Percentiles rank a stretch among this genome's conserved stretches.
These are phyloP conservation scores for Tetrahymena borealis DNA, from an alignment of 73 alveolate species.

Conservation along the genomic window DNA sequence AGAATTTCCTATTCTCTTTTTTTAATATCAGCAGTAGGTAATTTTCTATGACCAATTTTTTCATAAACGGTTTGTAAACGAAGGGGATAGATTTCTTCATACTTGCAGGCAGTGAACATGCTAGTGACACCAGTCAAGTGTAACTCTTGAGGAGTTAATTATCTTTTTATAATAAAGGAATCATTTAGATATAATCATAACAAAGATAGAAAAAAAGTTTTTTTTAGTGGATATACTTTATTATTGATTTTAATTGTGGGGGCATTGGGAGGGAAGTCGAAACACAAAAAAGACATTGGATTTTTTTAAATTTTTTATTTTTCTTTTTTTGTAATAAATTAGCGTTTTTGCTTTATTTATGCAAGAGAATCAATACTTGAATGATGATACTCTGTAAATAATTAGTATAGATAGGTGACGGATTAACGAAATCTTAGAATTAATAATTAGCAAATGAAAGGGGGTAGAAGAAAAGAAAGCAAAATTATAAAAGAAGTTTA, in stretches of 20 bases:
- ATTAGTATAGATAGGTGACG: background rate
- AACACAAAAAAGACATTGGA: background rate
- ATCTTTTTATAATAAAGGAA: background rate
- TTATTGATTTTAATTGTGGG: background rate
- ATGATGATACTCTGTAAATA: background rate
- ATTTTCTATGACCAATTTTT: conserved; percentile 32
- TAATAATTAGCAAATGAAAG: background rate
- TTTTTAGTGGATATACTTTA: background rate
- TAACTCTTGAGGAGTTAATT: conserved; percentile 42
- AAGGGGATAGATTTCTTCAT: conserved; percentile 72
- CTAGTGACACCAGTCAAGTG: conserved; percentile 62
- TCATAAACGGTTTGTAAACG: conserved; percentile 24
- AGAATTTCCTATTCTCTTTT: conserved; percentile 11
- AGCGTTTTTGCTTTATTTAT: background rate
- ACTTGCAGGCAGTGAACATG: conserved; percentile 70
- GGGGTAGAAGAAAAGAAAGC: background rate
- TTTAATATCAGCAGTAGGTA: conserved; percentile 24
- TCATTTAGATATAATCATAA: background rate
- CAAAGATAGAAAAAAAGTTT: background rate
- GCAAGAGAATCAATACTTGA: background rate
- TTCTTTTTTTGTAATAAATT: background rate
- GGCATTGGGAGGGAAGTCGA: background rate
- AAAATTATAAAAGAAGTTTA: background rate
- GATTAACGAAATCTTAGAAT: background rate
- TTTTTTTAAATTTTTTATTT: background rate